phyloP scores from a whole-genome alignment of 116 monocot genomes.

The Iris pallida region DNA sequence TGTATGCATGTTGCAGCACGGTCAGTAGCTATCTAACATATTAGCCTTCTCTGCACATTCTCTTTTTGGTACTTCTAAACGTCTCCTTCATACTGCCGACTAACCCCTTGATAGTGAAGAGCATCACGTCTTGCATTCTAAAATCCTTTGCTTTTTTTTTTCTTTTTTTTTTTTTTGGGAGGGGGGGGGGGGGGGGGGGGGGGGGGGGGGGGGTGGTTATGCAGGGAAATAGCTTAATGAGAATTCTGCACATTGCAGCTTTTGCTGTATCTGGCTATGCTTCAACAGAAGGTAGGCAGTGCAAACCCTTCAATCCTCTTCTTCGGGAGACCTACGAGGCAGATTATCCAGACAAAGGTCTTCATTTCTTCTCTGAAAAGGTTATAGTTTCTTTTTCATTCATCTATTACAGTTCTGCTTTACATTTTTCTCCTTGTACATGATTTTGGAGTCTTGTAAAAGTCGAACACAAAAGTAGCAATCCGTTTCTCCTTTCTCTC shows the following conservation, averaged over 20 bases:
- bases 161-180: too few species aligned
- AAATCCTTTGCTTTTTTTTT: too few species aligned
- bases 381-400: slow-evolving; percentile 19
- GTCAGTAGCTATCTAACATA: too few species aligned
- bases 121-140: too few species aligned
- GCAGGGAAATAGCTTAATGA: slow-evolving; percentile 84
- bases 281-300: slow-evolving; percentile 89
- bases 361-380: slow-evolving; percentile 89
- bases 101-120: too few species aligned
- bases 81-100: too few species aligned
- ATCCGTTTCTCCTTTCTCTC: neutral
- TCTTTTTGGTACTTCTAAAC: too few species aligned
- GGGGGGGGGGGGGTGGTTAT: too few species aligned
- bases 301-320: slow-evolving; percentile 91
- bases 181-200: too few species aligned
- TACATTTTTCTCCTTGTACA: neutral
- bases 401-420: neutral
- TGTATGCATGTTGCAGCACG: too few species aligned
- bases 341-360: slow-evolving; percentile 92
- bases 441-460: neutral
- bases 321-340: slow-evolving; percentile 90
- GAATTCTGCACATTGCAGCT: slow-evolving; percentile 76
- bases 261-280: slow-evolving; percentile 93
- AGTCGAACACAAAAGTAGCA: neutral
- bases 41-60: too few species aligned